A percentile compares a stretch with the other conserved stretches of the same genome.
Evolutionary conservation across 345 rosid genomes (phyloP).

Genomic region (Pistacia atlantica): DNA sequence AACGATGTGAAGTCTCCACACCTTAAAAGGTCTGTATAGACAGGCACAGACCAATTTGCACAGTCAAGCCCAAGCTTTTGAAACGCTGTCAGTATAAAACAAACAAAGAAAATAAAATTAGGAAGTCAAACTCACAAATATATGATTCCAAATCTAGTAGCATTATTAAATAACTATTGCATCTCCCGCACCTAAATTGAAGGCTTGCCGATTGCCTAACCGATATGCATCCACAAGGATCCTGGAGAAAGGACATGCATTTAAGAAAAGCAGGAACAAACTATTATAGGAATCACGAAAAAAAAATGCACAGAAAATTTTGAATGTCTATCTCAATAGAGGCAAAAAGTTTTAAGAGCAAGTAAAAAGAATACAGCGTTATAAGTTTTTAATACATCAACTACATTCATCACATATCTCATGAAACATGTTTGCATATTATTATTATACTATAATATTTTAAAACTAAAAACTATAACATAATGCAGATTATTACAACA

Average conservation of each 20-base stretch:
- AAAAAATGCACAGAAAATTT: not conserved
- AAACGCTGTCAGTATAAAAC: conserved; percentile 56
- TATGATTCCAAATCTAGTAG: conserved; percentile 8
- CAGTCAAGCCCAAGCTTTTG: conserved; percentile 95
- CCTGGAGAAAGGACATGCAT: conserved; percentile 36
- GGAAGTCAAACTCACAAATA: conserved; percentile 20
- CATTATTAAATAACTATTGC: conserved; percentile 17
- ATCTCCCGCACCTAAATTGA: conserved; percentile 66
- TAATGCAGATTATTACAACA: not conserved
- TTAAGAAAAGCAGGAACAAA: not conserved
- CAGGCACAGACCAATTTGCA: conserved; percentile 90
- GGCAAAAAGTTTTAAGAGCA: not conserved
- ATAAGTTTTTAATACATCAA: not conserved
- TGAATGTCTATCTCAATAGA: not conserved
- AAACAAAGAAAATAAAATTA: not conserved
- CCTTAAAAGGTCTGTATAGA: conserved; percentile 80
- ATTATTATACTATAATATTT: not conserved
- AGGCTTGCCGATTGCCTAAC: conserved; percentile 77
- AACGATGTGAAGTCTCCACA: conserved; percentile 23
- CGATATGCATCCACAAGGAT: conserved; percentile 86
- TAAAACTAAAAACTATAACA: no score
- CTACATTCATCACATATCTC: not conserved
- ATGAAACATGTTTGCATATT: not conserved
- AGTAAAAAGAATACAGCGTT: not conserved
- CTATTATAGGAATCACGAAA: not conserved